phyloP scores from a whole-genome alignment of 2,329 filamentous ascomycete genomes.

The Aureobasidium pullulans region DNA sequence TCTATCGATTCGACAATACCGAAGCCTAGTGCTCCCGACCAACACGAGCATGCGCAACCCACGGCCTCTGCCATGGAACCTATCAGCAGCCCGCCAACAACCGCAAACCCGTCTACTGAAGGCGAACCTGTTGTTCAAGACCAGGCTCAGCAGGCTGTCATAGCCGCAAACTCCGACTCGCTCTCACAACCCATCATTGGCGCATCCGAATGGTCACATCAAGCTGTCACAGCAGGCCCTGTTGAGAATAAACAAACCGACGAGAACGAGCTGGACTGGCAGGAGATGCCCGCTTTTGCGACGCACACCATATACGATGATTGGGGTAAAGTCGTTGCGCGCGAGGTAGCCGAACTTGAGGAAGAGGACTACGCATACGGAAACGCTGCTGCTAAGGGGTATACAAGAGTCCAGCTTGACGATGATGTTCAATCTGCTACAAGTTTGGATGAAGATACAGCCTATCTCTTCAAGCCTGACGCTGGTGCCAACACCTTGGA shows the following conservation, averaged over 20 bases:
- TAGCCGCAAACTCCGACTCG: slow-evolving; percentile 1
- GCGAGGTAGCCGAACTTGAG: slow-evolving; percentile 62
- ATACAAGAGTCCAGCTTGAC: slow-evolving; percentile 89
- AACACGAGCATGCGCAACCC: neutral
- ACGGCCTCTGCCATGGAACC: neutral
- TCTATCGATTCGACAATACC: neutral
- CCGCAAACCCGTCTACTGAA: neutral
- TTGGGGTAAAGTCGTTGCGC: slow-evolving; percentile 77
- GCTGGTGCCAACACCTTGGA: slow-evolving; percentile 55
- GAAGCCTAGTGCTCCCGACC: neutral
- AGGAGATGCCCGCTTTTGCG: slow-evolving; percentile 88
- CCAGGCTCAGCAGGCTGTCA: slow-evolving; percentile 9
- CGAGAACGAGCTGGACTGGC: slow-evolving; percentile 62
- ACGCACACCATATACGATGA: slow-evolving; percentile 95
- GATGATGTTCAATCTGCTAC: slow-evolving; percentile 91
- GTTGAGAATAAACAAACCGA: slow-evolving; percentile 38
- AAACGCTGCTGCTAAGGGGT: slow-evolving; percentile 87
- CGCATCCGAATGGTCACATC: slow-evolving; percentile 85
- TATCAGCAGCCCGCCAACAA: neutral
- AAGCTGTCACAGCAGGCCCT: slow-evolving; percentile 57
- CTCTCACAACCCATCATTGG: neutral
- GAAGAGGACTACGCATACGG: slow-evolving; percentile 63
- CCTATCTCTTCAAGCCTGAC: slow-evolving; percentile 79
- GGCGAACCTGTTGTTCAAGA: neutral
- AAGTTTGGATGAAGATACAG: slow-evolving; percentile 94